Base-by-base conservation (phyloP, 2,329 filamentous ascomycete species). In the Capronia coronata region DNA sequence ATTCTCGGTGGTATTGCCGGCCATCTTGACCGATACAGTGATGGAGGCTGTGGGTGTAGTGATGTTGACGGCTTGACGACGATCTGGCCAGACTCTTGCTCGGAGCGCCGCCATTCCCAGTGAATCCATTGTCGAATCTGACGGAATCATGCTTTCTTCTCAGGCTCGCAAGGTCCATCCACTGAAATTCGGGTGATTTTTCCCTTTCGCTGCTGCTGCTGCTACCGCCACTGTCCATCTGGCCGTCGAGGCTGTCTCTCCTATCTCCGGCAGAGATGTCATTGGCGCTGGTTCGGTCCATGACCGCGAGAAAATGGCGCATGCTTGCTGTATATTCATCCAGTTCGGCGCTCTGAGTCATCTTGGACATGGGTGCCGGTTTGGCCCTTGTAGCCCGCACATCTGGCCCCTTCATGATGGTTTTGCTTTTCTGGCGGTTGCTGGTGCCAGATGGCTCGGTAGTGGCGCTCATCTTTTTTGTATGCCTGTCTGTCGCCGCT, bases 281-380 rank as follows among this genome's bases (percentile, higher is more conserved):
- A 19, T 11, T 19, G 5, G 14, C 16, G 7, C 7, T 37, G 14
- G 21, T 4, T n/a, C 49, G 45, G 19, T 55, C 50, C 13, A 51
- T 39, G 21, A 34, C 50, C 27, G 52, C 58, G 13, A 60, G 49
- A 42, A 56, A 60, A 23, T 38, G 46, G 13, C 51, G 50, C 56
- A 60, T 59, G 43, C 58, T 59, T n/a, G 52, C 52, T 4, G 55
- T 54, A 42, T 60, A 60, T 18, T 60, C 58, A 23, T 57, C 55
- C 16, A 60, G 48, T 27, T 56, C 56, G 13, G 42, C 44, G 35
- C 55, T 58, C 21, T 40, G 50, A 7, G 52, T 30, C 30, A 48
- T 44, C 23, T 44, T 54, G 10, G 51, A 54, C 50, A 54, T 57
- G 22, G 55, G 37, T 8, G 34, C 35, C 9, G 37, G 30, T 41